Base-by-base conservation (phyloP, 345 rosid species). In the Moringa oleifera region DNA sequence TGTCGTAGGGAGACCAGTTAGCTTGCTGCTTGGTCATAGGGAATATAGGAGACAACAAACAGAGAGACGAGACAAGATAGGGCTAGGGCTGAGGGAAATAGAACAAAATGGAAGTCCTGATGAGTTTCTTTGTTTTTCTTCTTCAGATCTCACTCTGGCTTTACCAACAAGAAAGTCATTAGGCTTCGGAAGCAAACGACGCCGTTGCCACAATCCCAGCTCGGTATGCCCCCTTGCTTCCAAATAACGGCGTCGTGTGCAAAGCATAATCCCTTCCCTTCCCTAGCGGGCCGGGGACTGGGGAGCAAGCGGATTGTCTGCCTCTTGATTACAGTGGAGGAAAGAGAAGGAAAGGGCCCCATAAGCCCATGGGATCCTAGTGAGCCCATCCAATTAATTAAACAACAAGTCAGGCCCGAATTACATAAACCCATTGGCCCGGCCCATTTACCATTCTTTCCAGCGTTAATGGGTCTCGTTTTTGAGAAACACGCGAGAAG, bases 1-100 rank as follows among this genome's bases (percentile, higher is more conserved):
- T 86, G 67, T 95, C 99, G 73, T 95, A 95, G 0, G 97, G 97
- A 64, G 87, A 79, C 89, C 90, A 95, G 62, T 76, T 84, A 7
- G 89, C 80, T 13, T 82, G 92, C 64, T 93, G 93, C 87, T 86
- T 86, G 67, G 83, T 76, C 97, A 90, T 88, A 74, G 83, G 24
- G 69, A 56, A 18, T 36, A 37, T 20, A 52, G 49, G 45, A 23
- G 68, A 31, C 57, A 33, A 59, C 55, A 51, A 41, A 54, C 1
- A 57, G 52, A 31, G 31, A 49, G 33, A 23, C 16, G 68, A 51
- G 60, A 59, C 55, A 51, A 28, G 51, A 54, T 0, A 33, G 22
- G 61, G 63, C 17, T 59, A 49, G 59, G 59, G 37, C 47, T 24
- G 55, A 51, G 46, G 46, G 13, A 20, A 22, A 51, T 21, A 16